Base-by-base conservation (phyloP, 441 rosid species). In the Pelargonium myrrhifolium region DNA sequence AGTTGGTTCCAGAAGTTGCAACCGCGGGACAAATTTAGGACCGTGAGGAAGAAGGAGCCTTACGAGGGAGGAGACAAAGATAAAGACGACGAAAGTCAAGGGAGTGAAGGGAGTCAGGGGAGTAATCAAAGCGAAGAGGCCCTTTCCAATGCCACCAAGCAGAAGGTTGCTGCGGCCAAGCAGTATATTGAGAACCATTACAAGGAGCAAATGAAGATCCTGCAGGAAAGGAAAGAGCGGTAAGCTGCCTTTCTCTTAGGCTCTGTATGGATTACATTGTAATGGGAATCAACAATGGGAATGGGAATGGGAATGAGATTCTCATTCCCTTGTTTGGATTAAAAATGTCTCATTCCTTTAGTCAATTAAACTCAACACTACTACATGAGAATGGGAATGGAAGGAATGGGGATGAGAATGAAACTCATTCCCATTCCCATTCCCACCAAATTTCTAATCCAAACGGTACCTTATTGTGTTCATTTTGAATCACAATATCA, bases 161-260 rank as follows among this genome's bases (percentile, higher is more conserved):
- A 91, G 85, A 93, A 82, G 79, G 98, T 79, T n/a, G 95, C 95
- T 0, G 97, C 96, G 0, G 92, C 97, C 24, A 91, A 93, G 72
- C 96, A 88, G 77, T 93, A 87, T 69, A 93, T 93, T 74, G 97
- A 93, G 79, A 93, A 93, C 63, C 97, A 93, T 83, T 93, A 93
- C 80, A 91, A 87, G 81, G 94, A 91, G 71, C 97, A 93, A 66
- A 93, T 87, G 97, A 93, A 86, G 86, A 91, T 80, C 78, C 90
- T 89, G 3, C 96, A 91, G 63, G 97, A 91, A 77, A 82, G 97
- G 66, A 85, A 68, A 77, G 93, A 93, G 76, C 77, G 98, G 98
- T 87, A 70, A 43, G 51, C 8, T 39, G 42, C 6, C 71, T 22
- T 42, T 59, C 21, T 12, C 1, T 3, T 61, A 7, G 1, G 1